Evolutionary conservation across 257 asterid species (phyloP), one percentile per base, ranked within the genome.

Genomic region (Paraleonurus japonicus): DNA sequence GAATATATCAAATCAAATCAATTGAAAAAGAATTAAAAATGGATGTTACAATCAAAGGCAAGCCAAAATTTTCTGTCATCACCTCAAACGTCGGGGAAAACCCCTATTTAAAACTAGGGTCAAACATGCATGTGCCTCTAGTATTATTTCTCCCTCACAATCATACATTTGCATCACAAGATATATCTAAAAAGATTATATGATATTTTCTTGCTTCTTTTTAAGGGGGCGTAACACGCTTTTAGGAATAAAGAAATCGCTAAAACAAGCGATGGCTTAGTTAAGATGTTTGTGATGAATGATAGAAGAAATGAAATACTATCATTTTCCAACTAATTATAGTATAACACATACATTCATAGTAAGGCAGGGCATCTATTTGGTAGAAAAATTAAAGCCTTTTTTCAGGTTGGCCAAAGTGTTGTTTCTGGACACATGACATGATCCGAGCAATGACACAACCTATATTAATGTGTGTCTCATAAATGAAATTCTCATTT

Each of bases 391-490:
- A 74, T 70, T 76, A 17, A 81, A 78, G 65, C 67, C 72, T 57
- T 72, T 30, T 54, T 74, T 72, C 74, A 79, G 83, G 83, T 83
- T 80, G 85, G 81, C 82, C 80, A 76, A 67, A 75, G 75, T 80
- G 70, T 72, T 85, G 82, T 77, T 78, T 85, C 76, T 76, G 79
- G 82, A 83, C 86, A 80, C 90, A 83, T 83, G 86, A 82, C 87
- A 81, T 76, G 85, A 79, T 79, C 84, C 81, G 75, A 85, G 65
- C 83, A 78, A 61, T 85, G 81, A 80, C 87, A 82, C 87, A 73
- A 15, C 82, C 81, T 50, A 76, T 76, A 78, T 80, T 75, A 78
- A 80, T 80, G 85, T 63, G 71, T 76, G 82, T 78, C 84, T 85
- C 89, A 72, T 76, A 73, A 80, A 85, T 80, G 86, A 72, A 61